phyloP scores from a whole-genome alignment of 306 rosid genomes.

The Cercis canadensis region DNA sequence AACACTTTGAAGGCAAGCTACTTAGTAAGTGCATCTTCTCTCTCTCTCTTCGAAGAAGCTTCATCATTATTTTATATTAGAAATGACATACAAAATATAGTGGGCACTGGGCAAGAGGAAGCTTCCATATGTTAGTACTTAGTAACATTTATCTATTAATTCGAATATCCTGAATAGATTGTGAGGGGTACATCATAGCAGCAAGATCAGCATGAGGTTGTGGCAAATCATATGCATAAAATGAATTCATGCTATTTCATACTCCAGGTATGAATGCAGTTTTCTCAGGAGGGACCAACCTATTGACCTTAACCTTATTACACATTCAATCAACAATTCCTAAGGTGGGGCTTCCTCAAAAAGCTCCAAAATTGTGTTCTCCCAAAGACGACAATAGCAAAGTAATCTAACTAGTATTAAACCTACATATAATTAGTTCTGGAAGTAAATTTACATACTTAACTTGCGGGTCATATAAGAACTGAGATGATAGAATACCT shows the following conservation, averaged over 20 bases:
- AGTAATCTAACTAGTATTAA: slow-evolving; percentile 1
- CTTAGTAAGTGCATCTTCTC: background rate
- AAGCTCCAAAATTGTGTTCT: too few relatives aligned
- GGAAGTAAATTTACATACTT: background rate
- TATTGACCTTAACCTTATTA: too few relatives aligned
- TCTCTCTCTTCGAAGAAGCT: background rate
- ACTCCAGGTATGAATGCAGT: too few relatives aligned
- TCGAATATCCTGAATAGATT: background rate
- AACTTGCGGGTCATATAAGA: slow-evolving; percentile 23
- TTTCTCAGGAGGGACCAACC: too few relatives aligned
- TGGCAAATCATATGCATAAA: too few relatives aligned
- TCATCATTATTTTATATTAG: background rate
- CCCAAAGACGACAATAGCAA: background rate
- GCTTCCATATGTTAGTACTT: background rate
- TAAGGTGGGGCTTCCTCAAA: too few relatives aligned
- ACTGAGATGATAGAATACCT: too few relatives aligned
- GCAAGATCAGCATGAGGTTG: too few relatives aligned
- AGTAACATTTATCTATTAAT: background rate
- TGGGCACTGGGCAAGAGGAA: background rate
- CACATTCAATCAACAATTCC: too few relatives aligned
- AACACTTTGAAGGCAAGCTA: background rate
- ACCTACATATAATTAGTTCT: background rate
- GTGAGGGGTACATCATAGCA: too few relatives aligned
- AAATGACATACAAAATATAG: background rate
- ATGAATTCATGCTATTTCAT: too few relatives aligned